These are phyloP conservation scores for Globisporangium echinulatum DNA, from an alignment of 352 stramenopile genomes.

Conservation along the genomic window DNA sequence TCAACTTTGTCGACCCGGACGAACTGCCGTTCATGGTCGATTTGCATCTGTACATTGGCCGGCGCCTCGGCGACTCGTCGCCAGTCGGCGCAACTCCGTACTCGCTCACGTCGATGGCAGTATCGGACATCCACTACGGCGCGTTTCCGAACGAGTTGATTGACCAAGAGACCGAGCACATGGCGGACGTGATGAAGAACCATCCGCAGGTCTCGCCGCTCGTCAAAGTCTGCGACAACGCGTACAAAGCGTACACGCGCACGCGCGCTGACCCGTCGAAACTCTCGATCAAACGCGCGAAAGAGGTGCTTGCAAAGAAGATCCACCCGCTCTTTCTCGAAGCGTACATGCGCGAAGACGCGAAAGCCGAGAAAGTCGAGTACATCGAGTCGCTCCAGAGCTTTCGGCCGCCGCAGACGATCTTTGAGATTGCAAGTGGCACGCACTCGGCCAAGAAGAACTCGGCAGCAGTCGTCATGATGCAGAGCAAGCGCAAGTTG, in stretches of 20 bases:
- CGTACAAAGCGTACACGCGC: slow-evolving; percentile 97
- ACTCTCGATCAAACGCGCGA: slow-evolving; percentile 92
- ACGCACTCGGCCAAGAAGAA: slow-evolving; percentile 74
- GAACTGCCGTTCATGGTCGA: slow-evolving; percentile 99
- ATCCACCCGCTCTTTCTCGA: slow-evolving; percentile 90
- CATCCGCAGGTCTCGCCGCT: slow-evolving; percentile 68
- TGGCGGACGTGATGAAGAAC: slow-evolving; percentile 85
- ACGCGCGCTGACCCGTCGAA: slow-evolving; percentile 94
- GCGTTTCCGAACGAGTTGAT: slow-evolving; percentile 95
- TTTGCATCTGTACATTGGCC: slow-evolving; percentile 94
- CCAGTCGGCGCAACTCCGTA: slow-evolving; percentile 72
- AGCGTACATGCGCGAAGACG: slow-evolving; percentile 81
- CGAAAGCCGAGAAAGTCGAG: slow-evolving; percentile 73
- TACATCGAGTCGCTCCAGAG: slow-evolving; percentile 90
- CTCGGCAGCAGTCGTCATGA: slow-evolving; percentile 72
- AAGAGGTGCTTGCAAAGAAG: slow-evolving; percentile 89
- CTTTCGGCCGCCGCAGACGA: slow-evolving; percentile 94
- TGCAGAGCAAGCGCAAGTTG: slow-evolving; percentile 82
- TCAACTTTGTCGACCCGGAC: slow-evolving; percentile 96
- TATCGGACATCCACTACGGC: slow-evolving; percentile 97
- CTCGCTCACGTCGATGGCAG: slow-evolving; percentile 90
- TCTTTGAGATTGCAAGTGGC: slow-evolving; percentile 93
- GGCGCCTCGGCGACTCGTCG: slow-evolving; percentile 69
- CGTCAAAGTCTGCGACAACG: slow-evolving; percentile 92
- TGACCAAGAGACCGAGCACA: slow-evolving; percentile 94